phyloP scores from a whole-genome alignment of 2,329 filamentous ascomycete species.

The Zasmidium citrigriseum region DNA sequence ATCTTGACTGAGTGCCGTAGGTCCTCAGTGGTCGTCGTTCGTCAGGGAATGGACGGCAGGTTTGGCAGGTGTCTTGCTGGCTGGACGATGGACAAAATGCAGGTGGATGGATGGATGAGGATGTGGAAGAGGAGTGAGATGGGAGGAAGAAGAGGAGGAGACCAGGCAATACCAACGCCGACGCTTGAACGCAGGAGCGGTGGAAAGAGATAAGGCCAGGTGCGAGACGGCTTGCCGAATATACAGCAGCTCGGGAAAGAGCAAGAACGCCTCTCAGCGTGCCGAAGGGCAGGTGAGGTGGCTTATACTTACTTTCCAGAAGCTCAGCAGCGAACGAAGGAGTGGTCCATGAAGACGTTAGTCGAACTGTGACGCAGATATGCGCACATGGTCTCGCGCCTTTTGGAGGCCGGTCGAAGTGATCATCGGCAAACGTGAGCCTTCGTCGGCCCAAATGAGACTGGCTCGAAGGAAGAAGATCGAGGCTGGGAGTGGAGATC shows the following conservation, averaged over 20 bases:
- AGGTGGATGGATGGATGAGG: neutral
- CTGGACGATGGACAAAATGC: neutral
- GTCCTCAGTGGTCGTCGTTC: neutral
- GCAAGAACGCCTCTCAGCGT: neutral
- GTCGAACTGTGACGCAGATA: neutral
- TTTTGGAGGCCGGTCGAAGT: neutral
- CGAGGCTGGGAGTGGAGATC: neutral
- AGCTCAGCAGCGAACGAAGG: neutral
- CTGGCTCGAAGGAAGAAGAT: neutral
- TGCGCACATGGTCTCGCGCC: neutral
- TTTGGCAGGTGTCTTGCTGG: neutral
- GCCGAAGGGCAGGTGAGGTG: neutral
- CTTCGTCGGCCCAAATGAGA: neutral
- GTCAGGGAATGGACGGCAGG: neutral
- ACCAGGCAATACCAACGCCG: neutral
- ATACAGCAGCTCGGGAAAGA: neutral
- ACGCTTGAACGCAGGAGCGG: neutral
- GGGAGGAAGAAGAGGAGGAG: conserved; percentile 2
- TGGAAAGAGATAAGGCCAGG: neutral
- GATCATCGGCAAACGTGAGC: neutral
- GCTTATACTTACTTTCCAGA: neutral
- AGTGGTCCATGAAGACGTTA: neutral
- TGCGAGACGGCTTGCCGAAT: neutral
- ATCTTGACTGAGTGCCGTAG: neutral
- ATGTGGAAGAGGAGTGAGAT: neutral